phyloP scores from a whole-genome alignment of 106 monocot genomes.

The Posidonia australis region DNA sequence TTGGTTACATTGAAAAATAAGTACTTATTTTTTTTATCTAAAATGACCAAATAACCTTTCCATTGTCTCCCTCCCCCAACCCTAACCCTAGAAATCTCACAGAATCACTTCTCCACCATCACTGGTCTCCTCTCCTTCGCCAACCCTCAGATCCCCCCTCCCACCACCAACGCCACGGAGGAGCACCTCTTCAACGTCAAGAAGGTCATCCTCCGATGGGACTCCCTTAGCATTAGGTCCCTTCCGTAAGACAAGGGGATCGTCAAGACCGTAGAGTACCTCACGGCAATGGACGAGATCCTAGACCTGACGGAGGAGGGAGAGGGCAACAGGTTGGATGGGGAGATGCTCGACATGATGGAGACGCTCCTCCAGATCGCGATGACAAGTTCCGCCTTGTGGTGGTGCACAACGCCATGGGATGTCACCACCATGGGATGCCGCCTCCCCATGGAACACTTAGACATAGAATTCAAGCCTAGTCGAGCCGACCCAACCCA shows the following conservation, averaged over 20 bases:
- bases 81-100: neutral
- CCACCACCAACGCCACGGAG: neutral
- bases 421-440: no score
- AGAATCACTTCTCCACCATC: slow-evolving; percentile 58
- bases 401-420: slow-evolving; percentile 43
- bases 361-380: slow-evolving; percentile 56
- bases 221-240: slow-evolving; percentile 25
- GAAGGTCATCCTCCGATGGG: slow-evolving; percentile 47
- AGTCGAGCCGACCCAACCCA: no score
- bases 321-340: neutral
- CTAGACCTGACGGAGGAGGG: slow-evolving; percentile 22
- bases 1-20: no score
- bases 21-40: no score
- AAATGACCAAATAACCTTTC: no score
- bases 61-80: neutral
- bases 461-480: no score
- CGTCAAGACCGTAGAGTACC: slow-evolving; percentile 42
- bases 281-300: slow-evolving; percentile 50
- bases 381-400: slow-evolving; percentile 68
- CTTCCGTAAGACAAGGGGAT: slow-evolving; percentile 41
- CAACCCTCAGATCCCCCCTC: neutral
- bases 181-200: slow-evolving; percentile 27
- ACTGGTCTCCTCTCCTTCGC: slow-evolving; percentile 23
- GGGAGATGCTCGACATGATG: slow-evolving; percentile 23
- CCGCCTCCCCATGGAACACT: no score